phyloP scores from a whole-genome alignment of 2,329 filamentous ascomycete species.

The Aspergillus sp. region DNA sequence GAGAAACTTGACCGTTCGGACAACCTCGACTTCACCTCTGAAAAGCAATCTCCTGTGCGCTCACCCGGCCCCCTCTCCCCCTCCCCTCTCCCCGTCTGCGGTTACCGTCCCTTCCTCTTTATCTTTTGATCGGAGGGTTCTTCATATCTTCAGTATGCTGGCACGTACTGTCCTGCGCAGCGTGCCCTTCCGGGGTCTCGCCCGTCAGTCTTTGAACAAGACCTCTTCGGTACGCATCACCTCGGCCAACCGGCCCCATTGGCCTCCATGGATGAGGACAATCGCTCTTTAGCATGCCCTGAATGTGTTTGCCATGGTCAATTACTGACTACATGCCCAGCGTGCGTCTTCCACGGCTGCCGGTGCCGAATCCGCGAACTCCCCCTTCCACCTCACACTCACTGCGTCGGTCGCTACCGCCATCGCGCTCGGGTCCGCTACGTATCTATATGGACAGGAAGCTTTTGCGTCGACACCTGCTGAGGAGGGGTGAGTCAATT shows the following conservation, averaged over 20 bases:
- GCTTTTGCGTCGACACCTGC: slow-evolving; percentile 86
- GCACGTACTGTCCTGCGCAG: slow-evolving; percentile 88
- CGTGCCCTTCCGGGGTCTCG: slow-evolving; percentile 78
- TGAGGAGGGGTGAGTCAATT: slow-evolving; percentile 88
- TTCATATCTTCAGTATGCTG: slow-evolving; percentile 69
- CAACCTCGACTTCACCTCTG: slow-evolving; percentile 38
- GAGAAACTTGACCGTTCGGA: slow-evolving; percentile 37
- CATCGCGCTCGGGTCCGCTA: slow-evolving; percentile 82
- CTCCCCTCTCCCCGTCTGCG: slow-evolving; percentile 30
- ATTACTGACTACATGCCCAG: slow-evolving; percentile 45
- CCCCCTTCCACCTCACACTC: slow-evolving; percentile 79
- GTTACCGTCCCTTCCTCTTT: slow-evolving; percentile 33
- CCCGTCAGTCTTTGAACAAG: slow-evolving; percentile 70
- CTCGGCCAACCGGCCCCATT: slow-evolving; percentile 33
- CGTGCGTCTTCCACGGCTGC: slow-evolving; percentile 70
- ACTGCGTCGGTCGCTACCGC: slow-evolving; percentile 84
- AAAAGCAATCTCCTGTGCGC: slow-evolving; percentile 33
- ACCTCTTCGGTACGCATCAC: slow-evolving; percentile 71
- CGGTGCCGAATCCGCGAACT: slow-evolving; percentile 67
- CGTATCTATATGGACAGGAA: slow-evolving; percentile 87
- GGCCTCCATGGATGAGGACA: slow-evolving; percentile 27
- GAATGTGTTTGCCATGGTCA: slow-evolving; percentile 33
- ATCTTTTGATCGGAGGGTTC: slow-evolving; percentile 37
- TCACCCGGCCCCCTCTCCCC: slow-evolving; percentile 23
- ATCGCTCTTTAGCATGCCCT: slow-evolving; percentile 23